Conservation (phyloP, 345 rosid genomes). For the Raphanus sativus region DNA sequence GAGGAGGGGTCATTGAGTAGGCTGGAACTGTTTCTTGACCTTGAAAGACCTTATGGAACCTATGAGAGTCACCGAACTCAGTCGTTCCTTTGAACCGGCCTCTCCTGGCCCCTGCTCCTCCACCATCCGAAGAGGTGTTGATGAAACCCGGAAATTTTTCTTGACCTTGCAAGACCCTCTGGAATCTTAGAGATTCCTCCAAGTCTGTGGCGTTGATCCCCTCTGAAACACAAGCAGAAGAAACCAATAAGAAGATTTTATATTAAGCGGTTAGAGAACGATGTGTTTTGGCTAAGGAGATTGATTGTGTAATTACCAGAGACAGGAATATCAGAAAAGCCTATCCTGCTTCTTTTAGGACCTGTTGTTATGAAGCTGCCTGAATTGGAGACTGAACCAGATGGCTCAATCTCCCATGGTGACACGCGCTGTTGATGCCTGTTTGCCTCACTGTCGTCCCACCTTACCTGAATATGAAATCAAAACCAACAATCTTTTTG, state of each 20-base stretch:
- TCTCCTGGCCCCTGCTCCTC: conserved; percentile 48
- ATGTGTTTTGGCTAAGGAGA: not conserved
- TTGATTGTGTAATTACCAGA: conserved; percentile 47
- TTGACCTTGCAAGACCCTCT: conserved; percentile 99
- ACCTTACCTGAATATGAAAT: conserved; percentile 82
- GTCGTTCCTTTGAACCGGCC: conserved; percentile 46
- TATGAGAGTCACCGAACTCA: conserved; percentile 66
- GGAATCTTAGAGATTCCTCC: conserved; percentile 89
- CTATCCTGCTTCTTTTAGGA: conserved; percentile 81
- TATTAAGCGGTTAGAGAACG: not conserved
- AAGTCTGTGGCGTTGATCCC: conserved; percentile 78
- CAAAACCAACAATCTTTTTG: not conserved
- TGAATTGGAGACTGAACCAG: conserved; percentile 58
- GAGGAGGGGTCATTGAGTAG: conserved; percentile 49
- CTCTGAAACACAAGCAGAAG: conserved; percentile 44
- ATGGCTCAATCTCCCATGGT: conserved; percentile 93
- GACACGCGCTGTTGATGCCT: conserved; percentile 72
- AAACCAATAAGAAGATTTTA: not conserved
- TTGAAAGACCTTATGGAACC: conserved; percentile 95
- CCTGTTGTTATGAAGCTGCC: conserved; percentile 55
- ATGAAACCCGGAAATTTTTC: conserved; percentile 70
- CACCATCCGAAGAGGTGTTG: conserved; percentile 52
- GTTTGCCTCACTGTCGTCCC: conserved; percentile 71
- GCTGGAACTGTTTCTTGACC: conserved; percentile 90
- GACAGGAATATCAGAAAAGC: conserved; percentile 69